Evolutionary conservation across 2,329 filamentous ascomycete species (phyloP).

Genomic region (Penicillium sp.): DNA sequence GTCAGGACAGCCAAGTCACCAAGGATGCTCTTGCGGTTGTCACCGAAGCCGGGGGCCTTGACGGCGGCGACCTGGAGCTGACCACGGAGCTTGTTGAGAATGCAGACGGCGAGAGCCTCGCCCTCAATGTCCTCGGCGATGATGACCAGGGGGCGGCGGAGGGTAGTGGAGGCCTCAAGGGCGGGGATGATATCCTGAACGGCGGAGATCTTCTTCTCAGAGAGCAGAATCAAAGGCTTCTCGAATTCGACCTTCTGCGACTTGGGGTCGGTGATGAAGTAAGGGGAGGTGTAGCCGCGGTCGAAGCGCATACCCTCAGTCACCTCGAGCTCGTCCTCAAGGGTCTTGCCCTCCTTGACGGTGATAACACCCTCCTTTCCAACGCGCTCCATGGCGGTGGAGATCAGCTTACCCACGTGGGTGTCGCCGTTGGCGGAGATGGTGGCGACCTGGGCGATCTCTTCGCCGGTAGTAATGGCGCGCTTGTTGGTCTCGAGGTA

Average conservation of each 20-base stretch:
- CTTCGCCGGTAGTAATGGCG: constrained; percentile 93
- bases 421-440: constrained; percentile 96
- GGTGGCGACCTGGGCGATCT: constrained; percentile 96
- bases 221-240: constrained; percentile 96
- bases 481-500: constrained; percentile 94
- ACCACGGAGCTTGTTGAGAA: constrained; percentile 99
- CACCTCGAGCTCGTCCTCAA: constrained; percentile 94
- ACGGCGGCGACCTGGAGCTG: constrained; percentile 98
- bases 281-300: constrained; percentile 95
- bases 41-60: constrained; percentile 98
- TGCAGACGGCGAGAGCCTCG: constrained; percentile 96
- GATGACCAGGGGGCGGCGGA: constrained; percentile 92
- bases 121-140: constrained; percentile 99
- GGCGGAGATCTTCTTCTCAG: constrained; percentile 99
- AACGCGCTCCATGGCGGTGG: constrained; percentile 99
- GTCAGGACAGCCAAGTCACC: constrained; percentile 93
- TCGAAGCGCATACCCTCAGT: constrained; percentile 99
- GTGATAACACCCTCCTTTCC: constrained; percentile 99
- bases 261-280: constrained; percentile 99
- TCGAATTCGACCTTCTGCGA: constrained; percentile 98
- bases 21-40: constrained; percentile 99
- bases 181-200: constrained; percentile 98
- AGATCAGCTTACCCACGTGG: constrained; percentile 91
- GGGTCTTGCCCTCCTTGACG: constrained; percentile 99
- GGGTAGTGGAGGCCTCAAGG: constrained; percentile 92